phyloP scores from a whole-genome alignment of 148 eudicot species.

The Cornus kousa region DNA sequence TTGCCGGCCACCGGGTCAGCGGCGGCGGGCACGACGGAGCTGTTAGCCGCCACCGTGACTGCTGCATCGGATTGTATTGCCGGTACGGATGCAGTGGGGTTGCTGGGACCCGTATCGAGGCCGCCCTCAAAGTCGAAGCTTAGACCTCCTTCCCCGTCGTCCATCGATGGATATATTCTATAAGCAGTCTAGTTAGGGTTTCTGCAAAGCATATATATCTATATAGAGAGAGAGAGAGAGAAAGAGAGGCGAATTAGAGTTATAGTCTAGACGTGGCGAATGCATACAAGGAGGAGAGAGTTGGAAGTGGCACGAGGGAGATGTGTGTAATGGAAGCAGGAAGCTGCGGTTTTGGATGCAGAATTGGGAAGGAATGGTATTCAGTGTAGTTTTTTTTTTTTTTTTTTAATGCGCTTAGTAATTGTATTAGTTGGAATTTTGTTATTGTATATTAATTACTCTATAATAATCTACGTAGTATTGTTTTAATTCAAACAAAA shows the following conservation, averaged over 20 bases:
- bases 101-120: constrained; percentile 58
- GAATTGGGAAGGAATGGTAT: no score
- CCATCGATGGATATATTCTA: constrained; percentile 39
- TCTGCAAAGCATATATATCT: not conserved
- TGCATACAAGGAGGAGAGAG: no score
- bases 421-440: no score
- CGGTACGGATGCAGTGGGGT: constrained; percentile 72
- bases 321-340: no score
- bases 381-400: no score
- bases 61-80: constrained; percentile 42
- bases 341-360: no score
- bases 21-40: constrained; percentile 10
- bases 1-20: constrained; percentile 14
- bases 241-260: not conserved
- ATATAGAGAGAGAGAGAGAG: not conserved
- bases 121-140: constrained; percentile 97
- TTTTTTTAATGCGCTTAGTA: no score
- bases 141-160: constrained; percentile 87
- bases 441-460: no score
- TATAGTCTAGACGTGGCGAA: not conserved
- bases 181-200: not conserved
- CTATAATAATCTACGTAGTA: no score
- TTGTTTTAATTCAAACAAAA: no score
- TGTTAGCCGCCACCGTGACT: constrained; percentile 21
- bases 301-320: no score